Evolutionary conservation across 2,329 filamentous ascomycete species (phyloP).

Genomic region (Chrysoporthe puriensis): DNA sequence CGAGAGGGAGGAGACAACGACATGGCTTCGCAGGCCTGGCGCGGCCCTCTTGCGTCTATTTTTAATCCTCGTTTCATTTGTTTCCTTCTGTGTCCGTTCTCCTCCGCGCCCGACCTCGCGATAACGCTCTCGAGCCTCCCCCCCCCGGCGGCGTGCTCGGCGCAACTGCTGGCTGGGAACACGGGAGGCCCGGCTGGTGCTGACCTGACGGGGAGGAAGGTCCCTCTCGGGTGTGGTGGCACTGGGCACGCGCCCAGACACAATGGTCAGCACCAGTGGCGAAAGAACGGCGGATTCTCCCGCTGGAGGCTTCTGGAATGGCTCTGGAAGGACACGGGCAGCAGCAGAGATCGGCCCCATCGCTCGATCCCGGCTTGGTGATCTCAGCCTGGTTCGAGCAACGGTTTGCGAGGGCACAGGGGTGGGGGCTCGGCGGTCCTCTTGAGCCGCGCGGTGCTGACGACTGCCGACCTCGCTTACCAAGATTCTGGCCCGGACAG

Average conservation of each 20-base stretch:
- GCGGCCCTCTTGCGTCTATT: not conserved
- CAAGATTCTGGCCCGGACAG: not conserved
- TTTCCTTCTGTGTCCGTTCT: not conserved
- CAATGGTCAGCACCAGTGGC: constrained; percentile 26
- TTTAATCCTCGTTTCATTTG: not conserved
- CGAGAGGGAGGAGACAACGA: constrained; percentile 17
- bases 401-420: not conserved
- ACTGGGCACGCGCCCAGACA: not conserved
- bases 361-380: not conserved
- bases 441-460: constrained; percentile 12
- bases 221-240: not conserved
- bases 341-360: not conserved
- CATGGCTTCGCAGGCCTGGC: not conserved
- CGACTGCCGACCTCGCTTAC: not conserved
- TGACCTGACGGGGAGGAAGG: not conserved
- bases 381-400: constrained; percentile 2
- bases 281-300: constrained; percentile 23
- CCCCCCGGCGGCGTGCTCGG: not conserved
- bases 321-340: constrained; percentile 18
- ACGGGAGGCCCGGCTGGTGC: not conserved
- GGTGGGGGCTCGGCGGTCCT: no score
- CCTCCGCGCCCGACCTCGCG: not conserved
- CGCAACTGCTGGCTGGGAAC: not conserved
- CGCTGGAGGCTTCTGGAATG: constrained; percentile 22
- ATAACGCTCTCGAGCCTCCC: not conserved